Conservation (phyloP, 1,284 basidiomycete species). For the Mrakiaceae sp. region DNA sequence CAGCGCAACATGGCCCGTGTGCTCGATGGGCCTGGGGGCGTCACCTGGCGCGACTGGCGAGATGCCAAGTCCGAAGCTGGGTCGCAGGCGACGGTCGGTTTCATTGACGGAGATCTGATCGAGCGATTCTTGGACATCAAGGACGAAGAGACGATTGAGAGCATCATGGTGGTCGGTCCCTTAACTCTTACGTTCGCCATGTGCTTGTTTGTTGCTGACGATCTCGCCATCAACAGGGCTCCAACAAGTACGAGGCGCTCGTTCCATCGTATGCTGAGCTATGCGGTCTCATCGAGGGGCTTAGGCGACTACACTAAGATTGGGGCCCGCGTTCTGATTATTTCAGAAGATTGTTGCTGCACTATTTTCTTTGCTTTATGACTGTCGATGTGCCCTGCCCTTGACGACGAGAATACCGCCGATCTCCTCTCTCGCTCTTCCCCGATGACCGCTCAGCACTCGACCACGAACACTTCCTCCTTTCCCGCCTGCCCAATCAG, state of each 20-base stretch:
- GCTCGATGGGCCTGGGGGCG: conserved; percentile 47
- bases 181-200: neutral
- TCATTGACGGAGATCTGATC: conserved; percentile 75
- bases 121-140: conserved; percentile 14
- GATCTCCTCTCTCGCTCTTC: too few relatives aligned
- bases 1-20: conserved; percentile 62
- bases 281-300: conserved; percentile 10
- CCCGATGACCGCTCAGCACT: too few relatives aligned
- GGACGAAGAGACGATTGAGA: conserved; percentile 2
- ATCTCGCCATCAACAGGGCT: neutral
- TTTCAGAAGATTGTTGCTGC: too few relatives aligned
- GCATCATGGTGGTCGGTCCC: conserved; percentile 9
- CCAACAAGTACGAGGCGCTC: conserved; percentile 14
- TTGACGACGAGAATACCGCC: too few relatives aligned
- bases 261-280: conserved; percentile 9
- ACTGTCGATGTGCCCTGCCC: too few relatives aligned
- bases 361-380: too few relatives aligned
- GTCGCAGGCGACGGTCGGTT: conserved; percentile 47
- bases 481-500: too few relatives aligned
- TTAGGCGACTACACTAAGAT: conserved; percentile 11
- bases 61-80: conserved; percentile 46
- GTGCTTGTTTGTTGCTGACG: neutral
- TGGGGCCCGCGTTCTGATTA: too few relatives aligned
- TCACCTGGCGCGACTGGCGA: conserved; percentile 57
- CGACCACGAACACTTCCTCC: too few relatives aligned